Conservation (phyloP, 768 basidiomycete genomes). For the Fomitopsis pulvina region DNA sequence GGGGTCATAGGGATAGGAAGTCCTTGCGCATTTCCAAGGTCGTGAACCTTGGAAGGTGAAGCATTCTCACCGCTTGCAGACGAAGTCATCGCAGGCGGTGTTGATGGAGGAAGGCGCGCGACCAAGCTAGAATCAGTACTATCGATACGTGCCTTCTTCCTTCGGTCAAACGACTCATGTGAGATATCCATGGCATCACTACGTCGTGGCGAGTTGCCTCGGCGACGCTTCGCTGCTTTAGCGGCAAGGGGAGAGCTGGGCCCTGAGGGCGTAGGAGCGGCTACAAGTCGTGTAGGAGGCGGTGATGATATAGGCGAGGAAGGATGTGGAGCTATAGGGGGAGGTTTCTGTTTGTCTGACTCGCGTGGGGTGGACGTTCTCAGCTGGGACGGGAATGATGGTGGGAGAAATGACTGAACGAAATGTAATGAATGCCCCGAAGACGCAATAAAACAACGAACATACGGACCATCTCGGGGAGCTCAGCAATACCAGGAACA, state of each 20-base stretch:
- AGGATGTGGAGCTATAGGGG: conserved; percentile 29
- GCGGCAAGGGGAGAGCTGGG: conserved; percentile 11
- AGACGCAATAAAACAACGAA: conserved; percentile 1
- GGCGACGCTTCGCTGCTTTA: conserved; percentile 14
- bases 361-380: conserved; percentile 46
- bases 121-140: conserved; percentile 4
- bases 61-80: conserved; percentile 9
- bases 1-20: conserved; percentile 21
- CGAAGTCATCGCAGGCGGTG: conserved; percentile 24
- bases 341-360: conserved; percentile 31
- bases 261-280: conserved; percentile 14
- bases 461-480: conserved; percentile 32
- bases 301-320: conserved; percentile 15
- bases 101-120: conserved; percentile 15
- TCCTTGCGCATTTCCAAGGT: conserved; percentile 18
- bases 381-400: conserved; percentile 48
- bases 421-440: conserved; percentile 3
- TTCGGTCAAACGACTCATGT: neutral
- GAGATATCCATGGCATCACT: conserved; percentile 10
- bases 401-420: conserved; percentile 41
- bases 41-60: conserved; percentile 13
- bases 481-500: conserved; percentile 21
- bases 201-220: conserved; percentile 11
- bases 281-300: conserved; percentile 9
- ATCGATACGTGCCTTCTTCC: conserved; percentile 18